phyloP scores from a whole-genome alignment of 208 protist species.

The Acanthamoeba triangularis region DNA sequence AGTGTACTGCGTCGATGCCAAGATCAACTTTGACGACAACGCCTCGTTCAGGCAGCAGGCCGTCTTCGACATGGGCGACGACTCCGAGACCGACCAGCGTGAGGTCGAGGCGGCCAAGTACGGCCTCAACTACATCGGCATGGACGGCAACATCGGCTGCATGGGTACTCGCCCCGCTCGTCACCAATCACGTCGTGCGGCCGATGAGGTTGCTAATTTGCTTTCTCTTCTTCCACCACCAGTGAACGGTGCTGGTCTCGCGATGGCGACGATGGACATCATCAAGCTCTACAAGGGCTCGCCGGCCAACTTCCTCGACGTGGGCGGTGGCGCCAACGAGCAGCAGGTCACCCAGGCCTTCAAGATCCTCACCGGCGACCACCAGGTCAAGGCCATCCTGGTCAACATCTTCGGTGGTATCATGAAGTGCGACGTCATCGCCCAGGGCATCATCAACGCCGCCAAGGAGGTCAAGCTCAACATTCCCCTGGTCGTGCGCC shows the following conservation, averaged over 20 bases:
- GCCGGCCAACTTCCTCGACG: conserved; percentile 99
- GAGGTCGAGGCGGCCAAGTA: conserved; percentile 97
- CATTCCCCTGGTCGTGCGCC: conserved; percentile 96
- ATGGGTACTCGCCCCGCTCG: conserved; percentile 77
- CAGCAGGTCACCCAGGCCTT: conserved; percentile 98
- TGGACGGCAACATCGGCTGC: conserved; percentile 99
- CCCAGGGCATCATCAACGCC: conserved; percentile 96
- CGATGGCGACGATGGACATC: conserved; percentile 99
- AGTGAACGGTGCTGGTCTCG: conserved; percentile 99
- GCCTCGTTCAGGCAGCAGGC: conserved; percentile 97
- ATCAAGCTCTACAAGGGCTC: conserved; percentile 98
- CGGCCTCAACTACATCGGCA: conserved; percentile 99
- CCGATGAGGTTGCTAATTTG: background rate
- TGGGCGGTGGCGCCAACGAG: conserved; percentile 95
- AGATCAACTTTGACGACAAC: conserved; percentile 99
- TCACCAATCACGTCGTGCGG: no score
- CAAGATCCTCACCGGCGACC: conserved; percentile 97
- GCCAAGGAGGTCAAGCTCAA: conserved; percentile 92
- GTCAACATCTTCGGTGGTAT: conserved; percentile 99
- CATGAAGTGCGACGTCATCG: conserved; percentile 99
- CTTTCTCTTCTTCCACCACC: background rate
- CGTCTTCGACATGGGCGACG: conserved; percentile 97
- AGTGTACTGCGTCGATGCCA: conserved; percentile 99
- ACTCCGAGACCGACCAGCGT: conserved; percentile 95
- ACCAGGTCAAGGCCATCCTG: conserved; percentile 96